Evolutionary conservation across 176 grass and related monocot genomes (phyloP), one percentile per base, ranked within the genome.

Genomic region (Carex pumila): DNA sequence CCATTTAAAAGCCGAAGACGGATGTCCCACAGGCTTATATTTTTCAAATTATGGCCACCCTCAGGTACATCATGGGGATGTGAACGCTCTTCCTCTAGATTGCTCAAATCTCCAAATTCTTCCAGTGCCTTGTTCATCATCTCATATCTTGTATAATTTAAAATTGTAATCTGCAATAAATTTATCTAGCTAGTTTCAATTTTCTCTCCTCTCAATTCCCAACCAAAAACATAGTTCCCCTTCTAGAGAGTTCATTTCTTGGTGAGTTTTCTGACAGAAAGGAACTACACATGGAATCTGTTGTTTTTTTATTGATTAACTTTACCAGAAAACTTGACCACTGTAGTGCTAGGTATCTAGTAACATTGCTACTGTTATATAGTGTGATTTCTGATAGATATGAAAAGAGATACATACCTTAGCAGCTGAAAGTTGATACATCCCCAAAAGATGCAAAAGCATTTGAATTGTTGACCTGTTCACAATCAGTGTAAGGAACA

Each of bases 401-500:
- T 14, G 32, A 77, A 5, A 77, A 77, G 12, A 77, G 13, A 55
- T 64, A 43, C 15, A 89, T 87, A 94, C 95, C 92, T 98, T 98
- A 54, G 92, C 82, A 32, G 89, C 86, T 81, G 88, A 82, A 88
- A 86, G 89, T 84, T 81, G 88, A 82, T 90, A 86, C 89, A 98
- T 87, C 56, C 88, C 86, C 30, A 98, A 88, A 54, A 84, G 52
- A 70, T 82, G 87, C 81, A 98, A 85, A 54, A 98, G 84, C 80
- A 94, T 91, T 85, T 98, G 95, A 84, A 89, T 92, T 14, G 91
- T 98, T 34, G 95, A 98, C 75, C 92, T 92, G 85, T 98, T 98
- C 34, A 98, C 41, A 83, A 94, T 91, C 75, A 98, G 79, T 87
- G 95, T 94, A 11, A 98, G 82, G 84, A 98, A 93, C 10, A 94